phyloP scores from a whole-genome alignment of 352 stramenopile species.

The Phytophthora pinifolia region DNA sequence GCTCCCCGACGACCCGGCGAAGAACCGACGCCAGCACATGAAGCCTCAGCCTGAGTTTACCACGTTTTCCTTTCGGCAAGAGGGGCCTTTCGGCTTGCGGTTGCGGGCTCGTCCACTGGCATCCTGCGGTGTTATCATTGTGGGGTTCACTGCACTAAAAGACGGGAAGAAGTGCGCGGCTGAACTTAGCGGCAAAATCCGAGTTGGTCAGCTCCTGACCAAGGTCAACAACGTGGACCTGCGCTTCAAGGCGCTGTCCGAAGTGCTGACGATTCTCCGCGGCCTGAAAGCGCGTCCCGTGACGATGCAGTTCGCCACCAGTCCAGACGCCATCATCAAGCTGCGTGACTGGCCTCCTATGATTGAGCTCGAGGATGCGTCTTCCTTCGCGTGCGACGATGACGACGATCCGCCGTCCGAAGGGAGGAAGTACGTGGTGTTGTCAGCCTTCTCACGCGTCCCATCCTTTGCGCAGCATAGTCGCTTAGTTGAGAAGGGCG shows the following conservation, averaged over 20 bases:
- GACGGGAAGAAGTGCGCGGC: slow-evolving; percentile 59
- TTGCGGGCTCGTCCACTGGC: slow-evolving; percentile 70
- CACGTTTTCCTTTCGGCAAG: slow-evolving; percentile 69
- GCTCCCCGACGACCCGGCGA: slow-evolving; percentile 54
- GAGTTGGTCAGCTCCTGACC: slow-evolving; percentile 60
- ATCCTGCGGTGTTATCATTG: slow-evolving; percentile 69
- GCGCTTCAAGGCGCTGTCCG: slow-evolving; percentile 58
- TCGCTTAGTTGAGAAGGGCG: slow-evolving; percentile 56
- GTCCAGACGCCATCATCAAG: slow-evolving; percentile 76
- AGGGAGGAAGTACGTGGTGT: slow-evolving; percentile 60
- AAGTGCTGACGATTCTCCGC: slow-evolving; percentile 61
- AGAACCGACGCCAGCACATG: slow-evolving; percentile 51
- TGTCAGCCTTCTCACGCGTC: slow-evolving; percentile 67
- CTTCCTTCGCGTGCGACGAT: slow-evolving; percentile 39
- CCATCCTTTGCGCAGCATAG: slow-evolving; percentile 77
- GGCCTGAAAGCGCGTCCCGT: slow-evolving; percentile 60
- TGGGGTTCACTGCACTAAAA: slow-evolving; percentile 57
- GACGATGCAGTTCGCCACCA: slow-evolving; percentile 74
- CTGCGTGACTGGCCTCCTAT: slow-evolving; percentile 83
- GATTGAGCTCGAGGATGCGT: slow-evolving; percentile 67
- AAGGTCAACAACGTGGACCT: slow-evolving; percentile 73
- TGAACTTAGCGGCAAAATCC: slow-evolving; percentile 75
- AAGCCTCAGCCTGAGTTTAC: slow-evolving; percentile 52
- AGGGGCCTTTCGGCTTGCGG: slow-evolving; percentile 74
- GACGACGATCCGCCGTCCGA: slow-evolving; percentile 45